phyloP scores from a whole-genome alignment of 192 early-diverging fungal species.

The Entophlyctis luteolus region DNA sequence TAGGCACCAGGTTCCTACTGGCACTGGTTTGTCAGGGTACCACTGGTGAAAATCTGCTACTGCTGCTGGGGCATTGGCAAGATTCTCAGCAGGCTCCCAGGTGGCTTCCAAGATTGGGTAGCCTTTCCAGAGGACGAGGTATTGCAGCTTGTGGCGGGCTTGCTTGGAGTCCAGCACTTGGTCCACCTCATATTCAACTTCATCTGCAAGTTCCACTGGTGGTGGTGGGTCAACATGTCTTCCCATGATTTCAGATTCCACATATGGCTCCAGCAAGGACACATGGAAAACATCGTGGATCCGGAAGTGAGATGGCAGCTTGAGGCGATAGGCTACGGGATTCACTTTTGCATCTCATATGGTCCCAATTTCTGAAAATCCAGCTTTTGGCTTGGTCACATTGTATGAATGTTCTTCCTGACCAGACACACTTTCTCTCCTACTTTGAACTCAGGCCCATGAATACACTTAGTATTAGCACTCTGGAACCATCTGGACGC shows the following conservation, averaged over 20 bases:
- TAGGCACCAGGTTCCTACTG: not conserved
- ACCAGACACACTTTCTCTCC: too few species aligned
- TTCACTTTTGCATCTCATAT: not conserved
- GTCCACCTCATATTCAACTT: not conserved
- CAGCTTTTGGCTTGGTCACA: too few species aligned
- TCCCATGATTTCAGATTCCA: not conserved
- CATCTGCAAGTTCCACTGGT: not conserved
- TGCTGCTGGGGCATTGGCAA: not conserved
- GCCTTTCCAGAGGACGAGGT: conserved; percentile 24
- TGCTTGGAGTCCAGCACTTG: not conserved
- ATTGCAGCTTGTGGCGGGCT: not conserved
- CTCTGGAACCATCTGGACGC: too few species aligned
- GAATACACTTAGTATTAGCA: too few species aligned
- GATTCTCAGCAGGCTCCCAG: conserved; percentile 22
- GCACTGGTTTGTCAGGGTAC: not conserved
- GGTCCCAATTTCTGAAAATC: too few species aligned
- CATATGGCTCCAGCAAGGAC: not conserved
- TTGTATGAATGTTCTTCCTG: too few species aligned
- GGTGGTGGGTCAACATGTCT: not conserved
- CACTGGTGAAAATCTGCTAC: not conserved
- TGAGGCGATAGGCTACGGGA: not conserved
- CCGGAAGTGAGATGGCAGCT: not conserved
- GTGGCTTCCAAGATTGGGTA: conserved; percentile 10
- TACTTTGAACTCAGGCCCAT: too few species aligned
- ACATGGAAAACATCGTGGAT: conserved; percentile 8